A percentile compares a stretch with the other conserved stretches of the same genome.
Evolutionary conservation across 495 filamentous ascomycete species (phyloP).

Genomic region (Trichoderma erinaceum): DNA sequence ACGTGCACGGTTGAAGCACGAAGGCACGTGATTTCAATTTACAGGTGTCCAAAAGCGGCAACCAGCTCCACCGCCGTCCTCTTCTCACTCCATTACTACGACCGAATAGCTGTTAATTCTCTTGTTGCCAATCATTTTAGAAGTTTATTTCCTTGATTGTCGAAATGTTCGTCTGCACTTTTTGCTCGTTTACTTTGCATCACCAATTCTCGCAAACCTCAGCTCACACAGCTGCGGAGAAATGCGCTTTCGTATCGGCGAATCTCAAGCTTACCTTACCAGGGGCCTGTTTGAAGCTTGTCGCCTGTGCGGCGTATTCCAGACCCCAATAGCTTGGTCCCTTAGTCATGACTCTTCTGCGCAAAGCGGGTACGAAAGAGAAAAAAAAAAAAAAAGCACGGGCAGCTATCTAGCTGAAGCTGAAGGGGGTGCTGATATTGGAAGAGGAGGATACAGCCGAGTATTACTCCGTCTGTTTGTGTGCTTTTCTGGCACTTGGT

Average conservation of each 20-base stretch:
- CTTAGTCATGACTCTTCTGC: conserved; percentile 1
- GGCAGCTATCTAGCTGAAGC: too few species aligned
- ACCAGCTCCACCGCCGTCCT: neutral
- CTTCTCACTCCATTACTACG: too few species aligned
- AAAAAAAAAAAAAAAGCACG: neutral
- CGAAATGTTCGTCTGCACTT: neutral
- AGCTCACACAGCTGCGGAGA: neutral
- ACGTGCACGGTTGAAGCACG: neutral
- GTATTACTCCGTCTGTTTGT: neutral
- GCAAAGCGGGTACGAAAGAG: neutral
- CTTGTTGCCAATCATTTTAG: too few species aligned
- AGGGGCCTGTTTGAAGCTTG: neutral
- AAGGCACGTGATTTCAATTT: neutral
- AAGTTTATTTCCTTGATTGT: too few species aligned
- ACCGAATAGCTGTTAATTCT: too few species aligned
- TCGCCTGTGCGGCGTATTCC: neutral
- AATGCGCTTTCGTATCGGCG: neutral
- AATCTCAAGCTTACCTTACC: neutral
- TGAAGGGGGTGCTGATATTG: neutral
- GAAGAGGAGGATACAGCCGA: conserved; percentile 7
- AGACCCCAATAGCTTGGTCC: neutral
- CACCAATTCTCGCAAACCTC: neutral
- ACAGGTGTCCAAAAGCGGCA: neutral
- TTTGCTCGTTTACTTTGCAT: neutral
- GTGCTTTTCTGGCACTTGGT: neutral